Percentiles rank a stretch among this genome's conserved stretches.
Evolutionary conservation across 2,329 filamentous ascomycete genomes (phyloP).

Genomic region (Aspergillus sp.): DNA sequence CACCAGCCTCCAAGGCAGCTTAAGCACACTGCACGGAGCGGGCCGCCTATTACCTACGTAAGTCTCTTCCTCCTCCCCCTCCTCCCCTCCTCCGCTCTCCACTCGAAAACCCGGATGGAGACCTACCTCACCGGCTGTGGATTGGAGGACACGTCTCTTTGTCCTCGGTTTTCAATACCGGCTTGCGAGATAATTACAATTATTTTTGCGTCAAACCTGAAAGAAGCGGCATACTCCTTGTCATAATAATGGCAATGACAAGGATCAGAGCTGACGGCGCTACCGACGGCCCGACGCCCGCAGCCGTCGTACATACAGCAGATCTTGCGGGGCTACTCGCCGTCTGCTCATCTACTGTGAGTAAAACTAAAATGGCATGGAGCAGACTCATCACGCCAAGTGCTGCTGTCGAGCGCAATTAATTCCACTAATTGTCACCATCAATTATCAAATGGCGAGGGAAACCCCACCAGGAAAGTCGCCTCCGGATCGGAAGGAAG

Average conservation of each 20-base stretch:
- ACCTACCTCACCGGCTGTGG: not conserved
- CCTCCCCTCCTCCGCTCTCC: not conserved
- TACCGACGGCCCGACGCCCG: slow-evolving; percentile 27
- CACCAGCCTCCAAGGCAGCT: no score
- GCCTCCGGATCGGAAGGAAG: not conserved
- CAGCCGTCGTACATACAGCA: slow-evolving; percentile 26
- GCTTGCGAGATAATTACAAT: no score
- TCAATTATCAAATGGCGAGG: not conserved
- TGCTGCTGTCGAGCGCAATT: not conserved
- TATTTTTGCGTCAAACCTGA: not conserved
- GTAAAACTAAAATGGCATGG: no score
- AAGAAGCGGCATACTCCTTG: not conserved
- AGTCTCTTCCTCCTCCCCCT: not conserved
- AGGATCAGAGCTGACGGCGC: slow-evolving; percentile 13
- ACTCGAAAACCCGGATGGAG: not conserved
- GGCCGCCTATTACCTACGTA: slow-evolving; percentile 1
- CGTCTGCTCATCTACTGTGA: no score
- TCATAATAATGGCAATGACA: not conserved
- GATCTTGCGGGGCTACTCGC: slow-evolving; percentile 22
- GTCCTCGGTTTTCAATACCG: not conserved
- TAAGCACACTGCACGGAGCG: slow-evolving; percentile 8
- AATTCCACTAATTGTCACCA: not conserved
- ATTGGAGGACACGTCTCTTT: not conserved
- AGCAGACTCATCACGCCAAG: no score
- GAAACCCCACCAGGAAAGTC: not conserved